These are phyloP conservation scores for Geranium brycei DNA, from an alignment of 345 rosid genomes.

Conservation along the genomic window DNA sequence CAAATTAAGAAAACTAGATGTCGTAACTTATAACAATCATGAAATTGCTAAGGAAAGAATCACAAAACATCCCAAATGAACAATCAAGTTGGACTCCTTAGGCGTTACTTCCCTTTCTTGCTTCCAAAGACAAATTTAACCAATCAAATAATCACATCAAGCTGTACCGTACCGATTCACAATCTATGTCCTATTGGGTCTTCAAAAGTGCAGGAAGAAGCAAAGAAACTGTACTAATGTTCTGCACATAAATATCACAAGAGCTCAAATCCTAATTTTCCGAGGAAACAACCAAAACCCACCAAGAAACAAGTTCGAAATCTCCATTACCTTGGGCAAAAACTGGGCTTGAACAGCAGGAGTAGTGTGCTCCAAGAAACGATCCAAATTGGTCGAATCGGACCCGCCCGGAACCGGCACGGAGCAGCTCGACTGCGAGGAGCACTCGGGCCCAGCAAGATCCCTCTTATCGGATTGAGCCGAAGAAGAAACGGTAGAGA, in stretches of 20 bases:
- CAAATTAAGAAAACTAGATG: background rate
- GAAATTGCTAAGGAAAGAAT: background rate
- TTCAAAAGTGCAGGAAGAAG: background rate
- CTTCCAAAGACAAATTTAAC: background rate
- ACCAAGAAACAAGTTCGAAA: background rate
- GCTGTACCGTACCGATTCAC: no score
- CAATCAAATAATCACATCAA: background rate
- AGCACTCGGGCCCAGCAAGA: slow-evolving; percentile 26
- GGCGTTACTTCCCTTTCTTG: background rate
- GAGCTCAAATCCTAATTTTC: background rate
- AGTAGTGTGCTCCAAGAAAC: slow-evolving; percentile 75
- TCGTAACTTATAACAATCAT: background rate
- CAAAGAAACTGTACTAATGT: background rate
- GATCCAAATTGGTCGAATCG: slow-evolving; percentile 64
- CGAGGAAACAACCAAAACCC: background rate
- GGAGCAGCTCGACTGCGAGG: slow-evolving; percentile 26
- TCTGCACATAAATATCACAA: background rate
- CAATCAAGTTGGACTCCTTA: background rate
- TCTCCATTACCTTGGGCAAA: slow-evolving; percentile 46
- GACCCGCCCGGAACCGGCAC: slow-evolving; percentile 16
- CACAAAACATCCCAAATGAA: background rate
- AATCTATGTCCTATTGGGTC: no score
- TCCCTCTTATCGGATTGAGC: slow-evolving; percentile 15
- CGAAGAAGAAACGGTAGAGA: slow-evolving; percentile 12
- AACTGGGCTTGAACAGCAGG: slow-evolving; percentile 52